phyloP scores from a whole-genome alignment of 2,329 filamentous ascomycete species.

The Delphinella strobiligena region DNA sequence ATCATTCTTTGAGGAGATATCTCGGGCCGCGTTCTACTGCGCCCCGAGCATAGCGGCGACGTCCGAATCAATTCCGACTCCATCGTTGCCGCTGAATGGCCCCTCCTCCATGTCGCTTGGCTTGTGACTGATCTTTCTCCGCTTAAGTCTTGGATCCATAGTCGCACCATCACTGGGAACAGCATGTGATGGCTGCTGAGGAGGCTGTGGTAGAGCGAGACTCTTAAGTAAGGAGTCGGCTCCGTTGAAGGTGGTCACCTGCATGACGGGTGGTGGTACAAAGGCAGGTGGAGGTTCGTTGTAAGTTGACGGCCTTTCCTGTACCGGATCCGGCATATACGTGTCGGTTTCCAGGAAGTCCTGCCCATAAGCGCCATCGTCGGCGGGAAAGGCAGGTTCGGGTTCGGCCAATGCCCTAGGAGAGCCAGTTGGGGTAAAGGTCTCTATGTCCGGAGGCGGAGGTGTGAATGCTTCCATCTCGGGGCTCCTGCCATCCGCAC shows the following conservation, averaged over 20 bases:
- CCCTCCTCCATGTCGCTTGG: constrained; percentile 18
- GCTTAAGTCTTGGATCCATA: constrained; percentile 23
- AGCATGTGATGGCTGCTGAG: constrained; percentile 15
- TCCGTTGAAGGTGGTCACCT: constrained; percentile 6
- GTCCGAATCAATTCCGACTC: constrained; percentile 10
- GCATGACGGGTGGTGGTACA: constrained; percentile 15
- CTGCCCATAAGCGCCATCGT: constrained; percentile 9
- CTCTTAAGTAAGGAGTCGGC: constrained; percentile 16
- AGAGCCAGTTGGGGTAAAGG: constrained; percentile 65
- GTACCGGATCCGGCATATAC: constrained; percentile 10
- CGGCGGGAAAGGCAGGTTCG: constrained; percentile 15
- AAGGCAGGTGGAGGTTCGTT: constrained; percentile 19
- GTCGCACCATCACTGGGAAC: constrained; percentile 3
- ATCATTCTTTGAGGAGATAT: no score
- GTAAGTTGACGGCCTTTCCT: constrained; percentile 16
- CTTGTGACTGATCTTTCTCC: constrained; percentile 22
- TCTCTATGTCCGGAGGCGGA: constrained; percentile 71
- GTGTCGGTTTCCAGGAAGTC: constrained; percentile 10
- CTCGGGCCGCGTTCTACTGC: no score
- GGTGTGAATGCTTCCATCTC: constrained; percentile 39
- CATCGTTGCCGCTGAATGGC: constrained; percentile 15
- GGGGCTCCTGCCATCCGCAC: constrained; percentile 22
- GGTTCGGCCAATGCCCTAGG: constrained; percentile 41
- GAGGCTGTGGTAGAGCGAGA: constrained; percentile 13
- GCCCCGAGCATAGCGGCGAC: constrained; percentile 11